Base-by-base conservation (phyloP, 2,329 filamentous ascomycete species). In the Nothopassalora personata region DNA sequence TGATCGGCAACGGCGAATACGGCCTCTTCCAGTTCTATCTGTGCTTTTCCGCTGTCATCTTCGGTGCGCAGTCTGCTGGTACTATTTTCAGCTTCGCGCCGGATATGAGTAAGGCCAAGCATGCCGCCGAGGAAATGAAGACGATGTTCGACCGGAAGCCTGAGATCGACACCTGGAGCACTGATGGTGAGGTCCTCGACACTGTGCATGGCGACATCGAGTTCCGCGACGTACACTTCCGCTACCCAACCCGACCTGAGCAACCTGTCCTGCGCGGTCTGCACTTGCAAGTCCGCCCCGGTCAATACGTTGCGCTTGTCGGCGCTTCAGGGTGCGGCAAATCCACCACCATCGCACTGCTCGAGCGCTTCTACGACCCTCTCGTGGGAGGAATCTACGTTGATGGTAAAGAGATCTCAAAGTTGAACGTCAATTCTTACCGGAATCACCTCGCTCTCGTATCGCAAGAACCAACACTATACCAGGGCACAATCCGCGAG, bases 311-410 rank as follows among this genome's bases (percentile, higher is more conserved):
- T 7, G 94, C 93, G 0, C 83, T 97, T 2, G 94, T 97, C 8
- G 94, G 94, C n/a, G 88, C 93, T 0, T 94, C 89, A 49, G 93
- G 94, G 2, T 96, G 92, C 70, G 94, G 94, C 59, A 97, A 99
- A 79, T 91, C 86, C 53, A 97, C 94, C 0, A 95, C 92, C 0
- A 96, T 97, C 71, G 89, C 90, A 3, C 81, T 97, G 4, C 79
- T 97, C 33, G 93, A 97, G 73, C 88, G 94, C 34, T 97, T 97
- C 78, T 97, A 97, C 71, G 91, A 97, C 67, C 90, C 92, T 0
- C 81, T 94, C 0, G 81, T 84, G 0, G 94, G 94, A 11, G 86
- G 86, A 13, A 81, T 99, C 34, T 90, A 85, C 59, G 81, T 97
- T 18, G 93, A 97, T 69, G 90, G 86, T 57, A 84, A 86, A 63